phyloP scores from a whole-genome alignment of 139 green algal species.

The Dunaliella primolecta region DNA sequence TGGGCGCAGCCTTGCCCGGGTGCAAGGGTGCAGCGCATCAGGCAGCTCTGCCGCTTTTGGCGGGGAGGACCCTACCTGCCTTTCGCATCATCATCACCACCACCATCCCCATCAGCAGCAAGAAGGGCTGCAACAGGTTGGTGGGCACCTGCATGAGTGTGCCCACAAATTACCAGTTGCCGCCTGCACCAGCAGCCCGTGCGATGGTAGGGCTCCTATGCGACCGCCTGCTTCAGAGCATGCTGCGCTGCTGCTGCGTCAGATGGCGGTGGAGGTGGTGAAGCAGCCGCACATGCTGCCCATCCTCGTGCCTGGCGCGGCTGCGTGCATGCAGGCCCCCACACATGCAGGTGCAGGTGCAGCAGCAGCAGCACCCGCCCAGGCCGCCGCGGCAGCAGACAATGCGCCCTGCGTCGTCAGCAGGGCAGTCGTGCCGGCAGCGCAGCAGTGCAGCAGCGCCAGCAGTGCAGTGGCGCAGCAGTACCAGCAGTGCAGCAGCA shows the following conservation, averaged over 20 bases:
- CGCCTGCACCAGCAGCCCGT: no score
- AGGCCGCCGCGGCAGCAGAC: no score
- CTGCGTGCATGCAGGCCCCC: not conserved
- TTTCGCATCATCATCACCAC: not conserved
- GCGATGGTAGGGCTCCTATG: no score
- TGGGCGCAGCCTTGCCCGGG: no score
- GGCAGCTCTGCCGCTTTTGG: not conserved
- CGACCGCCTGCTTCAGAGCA: not conserved
- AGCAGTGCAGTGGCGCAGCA: not conserved
- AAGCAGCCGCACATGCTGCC: not conserved
- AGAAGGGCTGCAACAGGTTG: no score
- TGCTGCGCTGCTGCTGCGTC: not conserved
- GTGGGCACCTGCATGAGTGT: no score
- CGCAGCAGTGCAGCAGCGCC: not conserved
- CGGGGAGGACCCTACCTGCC: not conserved
- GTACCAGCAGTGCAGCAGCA: not conserved
- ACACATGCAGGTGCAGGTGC: not conserved
- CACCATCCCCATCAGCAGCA: not conserved
- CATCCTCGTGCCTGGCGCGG: not conserved
- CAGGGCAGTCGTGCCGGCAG: not conserved
- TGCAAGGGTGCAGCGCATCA: not conserved
- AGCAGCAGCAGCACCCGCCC: not conserved
- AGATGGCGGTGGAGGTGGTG: not conserved
- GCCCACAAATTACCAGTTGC: no score
- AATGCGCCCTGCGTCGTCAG: not conserved